These are phyloP conservation scores for Grosmannia serpens DNA, from an alignment of 2,329 filamentous ascomycete genomes.

Conservation along the genomic window DNA sequence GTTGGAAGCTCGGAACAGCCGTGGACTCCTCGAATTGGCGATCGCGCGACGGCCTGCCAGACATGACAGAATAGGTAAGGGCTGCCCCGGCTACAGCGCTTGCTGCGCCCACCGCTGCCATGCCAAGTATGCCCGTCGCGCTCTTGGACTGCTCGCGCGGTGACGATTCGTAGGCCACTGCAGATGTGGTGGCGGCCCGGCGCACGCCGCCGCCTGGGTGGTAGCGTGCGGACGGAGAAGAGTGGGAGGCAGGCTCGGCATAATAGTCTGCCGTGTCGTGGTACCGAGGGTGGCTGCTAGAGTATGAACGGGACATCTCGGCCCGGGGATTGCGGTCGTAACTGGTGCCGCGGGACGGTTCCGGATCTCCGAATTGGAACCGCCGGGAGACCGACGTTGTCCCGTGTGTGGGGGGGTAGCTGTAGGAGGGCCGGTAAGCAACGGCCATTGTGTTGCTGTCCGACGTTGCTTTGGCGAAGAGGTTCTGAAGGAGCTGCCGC, in stretches of 20 bases:
- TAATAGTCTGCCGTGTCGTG: conserved; percentile 2
- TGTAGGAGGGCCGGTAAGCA: conserved; percentile 40
- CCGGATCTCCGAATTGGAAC: conserved; percentile 13
- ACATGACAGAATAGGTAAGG: conserved; percentile 58
- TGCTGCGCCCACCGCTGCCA: conserved; percentile 36
- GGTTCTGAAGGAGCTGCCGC: neutral
- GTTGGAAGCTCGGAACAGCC: conserved; percentile 25
- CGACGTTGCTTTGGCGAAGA: conserved; percentile 24
- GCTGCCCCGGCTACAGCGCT: conserved; percentile 70
- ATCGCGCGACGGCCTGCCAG: conserved; percentile 17
- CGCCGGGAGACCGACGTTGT: conserved; percentile 21
- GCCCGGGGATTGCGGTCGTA: neutral
- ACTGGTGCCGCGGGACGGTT: conserved; percentile 27
- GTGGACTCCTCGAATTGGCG: conserved; percentile 28
- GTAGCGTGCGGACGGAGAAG: conserved; percentile 4
- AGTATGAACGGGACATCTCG: neutral
- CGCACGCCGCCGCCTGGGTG: conserved; percentile 4
- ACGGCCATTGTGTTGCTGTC: conserved; percentile 81
- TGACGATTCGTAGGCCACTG: conserved; percentile 6
- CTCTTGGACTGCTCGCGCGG: conserved; percentile 27
- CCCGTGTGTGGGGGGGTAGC: conserved; percentile 23
- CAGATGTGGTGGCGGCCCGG: neutral
- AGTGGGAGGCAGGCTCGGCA: neutral
- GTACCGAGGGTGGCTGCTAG: conserved; percentile 3
- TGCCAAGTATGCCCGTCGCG: conserved; percentile 52